These are phyloP conservation scores for Mrakia hoshinonis DNA, from an alignment of 768 basidiomycete species.

Conservation along the genomic window DNA sequence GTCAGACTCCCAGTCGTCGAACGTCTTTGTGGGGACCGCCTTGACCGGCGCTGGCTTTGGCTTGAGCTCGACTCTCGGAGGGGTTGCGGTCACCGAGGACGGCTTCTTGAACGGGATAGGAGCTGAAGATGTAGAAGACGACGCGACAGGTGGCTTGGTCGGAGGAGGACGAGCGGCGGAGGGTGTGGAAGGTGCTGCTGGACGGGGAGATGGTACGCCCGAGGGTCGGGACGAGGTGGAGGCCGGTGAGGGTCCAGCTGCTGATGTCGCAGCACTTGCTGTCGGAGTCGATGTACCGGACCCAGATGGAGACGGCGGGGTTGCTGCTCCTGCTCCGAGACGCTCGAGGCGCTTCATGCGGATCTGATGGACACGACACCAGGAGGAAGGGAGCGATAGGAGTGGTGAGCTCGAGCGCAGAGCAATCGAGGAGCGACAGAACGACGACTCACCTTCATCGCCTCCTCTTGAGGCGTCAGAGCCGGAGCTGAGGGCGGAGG, in stretches of 20 bases:
- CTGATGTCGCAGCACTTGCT: conserved; percentile 12
- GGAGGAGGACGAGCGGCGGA: conserved; percentile 13
- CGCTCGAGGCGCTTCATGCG: conserved; percentile 84
- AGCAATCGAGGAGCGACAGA: background rate
- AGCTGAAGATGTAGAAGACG: conserved; percentile 3
- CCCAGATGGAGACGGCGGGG: conserved; percentile 35
- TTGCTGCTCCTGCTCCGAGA: conserved; percentile 48
- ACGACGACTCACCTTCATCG: background rate
- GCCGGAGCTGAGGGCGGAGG: background rate
- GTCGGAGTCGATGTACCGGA: conserved; percentile 42
- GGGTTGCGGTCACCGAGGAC: conserved; percentile 28
- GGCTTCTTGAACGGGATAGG: background rate
- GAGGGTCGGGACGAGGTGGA: background rate
- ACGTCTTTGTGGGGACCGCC: conserved; percentile 46
- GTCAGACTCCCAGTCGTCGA: conserved; percentile 62
- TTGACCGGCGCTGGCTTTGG: conserved; percentile 47
- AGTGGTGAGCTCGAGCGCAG: background rate
- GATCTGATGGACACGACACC: conserved; percentile 50
- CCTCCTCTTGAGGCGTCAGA: background rate
- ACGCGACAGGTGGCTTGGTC: conserved; percentile 23
- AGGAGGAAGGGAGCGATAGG: background rate
- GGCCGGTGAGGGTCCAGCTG: background rate
- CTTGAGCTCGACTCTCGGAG: conserved; percentile 37
- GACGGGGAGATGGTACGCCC: conserved; percentile 17
- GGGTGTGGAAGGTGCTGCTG: conserved; percentile 35